Evolutionary conservation across 306 rosid species (phyloP), one percentile per base, ranked within the genome.

Genomic region (Ormosia semicastrata): DNA sequence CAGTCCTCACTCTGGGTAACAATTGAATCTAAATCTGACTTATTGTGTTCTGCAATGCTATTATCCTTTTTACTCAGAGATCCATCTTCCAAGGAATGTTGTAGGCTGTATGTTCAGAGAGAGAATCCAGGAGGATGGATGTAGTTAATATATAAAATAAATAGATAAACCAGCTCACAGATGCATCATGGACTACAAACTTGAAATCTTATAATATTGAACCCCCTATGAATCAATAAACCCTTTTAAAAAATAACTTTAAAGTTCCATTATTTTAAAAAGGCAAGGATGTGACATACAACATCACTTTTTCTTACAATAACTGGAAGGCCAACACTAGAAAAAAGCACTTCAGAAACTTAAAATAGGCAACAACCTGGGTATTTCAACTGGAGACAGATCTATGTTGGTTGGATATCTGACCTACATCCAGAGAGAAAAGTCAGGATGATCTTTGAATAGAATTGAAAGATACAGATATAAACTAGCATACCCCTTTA

Each of bases 331-430:
- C 43, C 52, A 80, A 40, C 33, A 74, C 47, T 11, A 66, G 71
- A 64, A 6, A 83, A 50, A 77, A 41, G 68, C 40, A 32, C 63
- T 33, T 66, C 7, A 75, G 71, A 76, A 80, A 80, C 54, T 54
- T 5, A 62, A 56, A 79, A 75, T 74, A 41, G 33, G 76, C 75
- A 40, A 87, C 71, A 65, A 95, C 99, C 99, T 93, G 77, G 90
- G 96, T 34, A 93, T 85, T 84, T 87, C 91, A 82, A 89, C 53
- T 18, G 96, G 93, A 81, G 91, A 83, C 75, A 92, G 84, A 84
- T 93, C 98, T 86, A 85, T 80, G 84, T 84, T 81, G 88, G 90
- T 88, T 64, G 98, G 99, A 93, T 93, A 95, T 62, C 72, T 88
- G 67, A 95, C 90, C 99, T 95, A 81, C 90, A 95, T 80, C 75